These are phyloP conservation scores for Metschnikowia lachancei DNA, from an alignment of 805 yeast species.

Conservation along the genomic window DNA sequence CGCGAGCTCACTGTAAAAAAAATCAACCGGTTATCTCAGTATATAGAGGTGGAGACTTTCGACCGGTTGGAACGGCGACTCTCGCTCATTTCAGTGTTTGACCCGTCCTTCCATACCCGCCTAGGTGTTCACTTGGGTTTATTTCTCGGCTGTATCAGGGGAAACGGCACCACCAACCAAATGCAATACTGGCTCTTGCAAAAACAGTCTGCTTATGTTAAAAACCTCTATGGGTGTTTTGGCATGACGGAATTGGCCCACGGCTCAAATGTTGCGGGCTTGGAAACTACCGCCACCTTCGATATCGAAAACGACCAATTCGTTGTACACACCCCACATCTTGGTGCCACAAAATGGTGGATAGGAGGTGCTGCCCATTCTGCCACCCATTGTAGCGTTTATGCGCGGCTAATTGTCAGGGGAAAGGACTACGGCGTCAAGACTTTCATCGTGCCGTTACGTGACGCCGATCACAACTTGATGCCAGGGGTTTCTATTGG, in stretches of 20 bases:
- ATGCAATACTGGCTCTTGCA: conserved; percentile 76
- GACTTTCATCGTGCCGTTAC: conserved; percentile 85
- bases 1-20: conserved; percentile 59
- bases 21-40: conserved; percentile 58
- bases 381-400: conserved; percentile 82
- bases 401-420: conserved; percentile 76
- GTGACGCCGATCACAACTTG: conserved; percentile 71
- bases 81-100: conserved; percentile 59
- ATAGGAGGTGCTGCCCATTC: conserved; percentile 97
- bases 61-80: conserved; percentile 57
- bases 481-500: conserved; percentile 82
- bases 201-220: conserved; percentile 58
- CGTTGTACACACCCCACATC: conserved; percentile 78
- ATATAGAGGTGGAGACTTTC: conserved; percentile 50
- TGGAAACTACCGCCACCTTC: conserved; percentile 89
- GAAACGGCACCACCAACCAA: conserved; percentile 86
- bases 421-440: conserved; percentile 90
- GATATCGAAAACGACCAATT: conserved; percentile 65
- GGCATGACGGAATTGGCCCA: conserved; percentile 67
- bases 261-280: conserved; percentile 81
- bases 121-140: conserved; percentile 86
- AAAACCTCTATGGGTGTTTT: conserved; percentile 60
- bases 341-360: conserved; percentile 98
- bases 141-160: conserved; percentile 75
- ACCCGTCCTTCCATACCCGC: conserved; percentile 79